phyloP scores from a whole-genome alignment of 495 filamentous ascomycete genomes.

The Penicillium subrubescens region DNA sequence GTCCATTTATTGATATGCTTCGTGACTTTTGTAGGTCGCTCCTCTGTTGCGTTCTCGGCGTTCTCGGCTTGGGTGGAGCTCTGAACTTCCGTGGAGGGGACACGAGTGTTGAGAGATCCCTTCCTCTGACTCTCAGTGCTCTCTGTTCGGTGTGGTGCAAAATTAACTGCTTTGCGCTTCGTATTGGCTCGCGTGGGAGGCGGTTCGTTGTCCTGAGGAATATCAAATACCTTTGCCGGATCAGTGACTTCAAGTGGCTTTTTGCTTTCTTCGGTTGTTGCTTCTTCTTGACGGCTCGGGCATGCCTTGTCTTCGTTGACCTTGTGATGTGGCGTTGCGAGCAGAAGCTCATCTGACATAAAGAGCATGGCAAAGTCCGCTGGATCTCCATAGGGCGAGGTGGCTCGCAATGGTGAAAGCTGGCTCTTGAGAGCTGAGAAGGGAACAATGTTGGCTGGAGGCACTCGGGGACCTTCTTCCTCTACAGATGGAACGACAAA shows the following conservation, averaged over 20 bases:
- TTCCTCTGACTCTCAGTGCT: background rate
- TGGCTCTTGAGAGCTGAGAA: conserved; percentile 15
- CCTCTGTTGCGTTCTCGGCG: conserved; percentile 10
- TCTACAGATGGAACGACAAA: background rate
- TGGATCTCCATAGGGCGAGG: conserved; percentile 23
- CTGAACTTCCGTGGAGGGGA: conserved; percentile 6
- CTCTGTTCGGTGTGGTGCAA: conserved; percentile 11
- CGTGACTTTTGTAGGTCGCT: conserved; percentile 12
- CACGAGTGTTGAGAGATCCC: background rate
- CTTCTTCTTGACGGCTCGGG: background rate
- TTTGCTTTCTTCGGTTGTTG: background rate
- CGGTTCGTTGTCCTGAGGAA: background rate
- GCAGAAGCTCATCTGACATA: conserved; percentile 23
- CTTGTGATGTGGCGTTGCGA: conserved; percentile 4
- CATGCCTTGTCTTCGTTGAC: conserved; percentile 5
- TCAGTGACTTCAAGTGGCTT: background rate
- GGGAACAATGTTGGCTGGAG: conserved; percentile 11
- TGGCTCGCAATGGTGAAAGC: background rate
- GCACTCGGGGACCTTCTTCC: background rate
- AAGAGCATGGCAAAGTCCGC: conserved; percentile 38
- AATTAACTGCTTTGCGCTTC: conserved; percentile 36
- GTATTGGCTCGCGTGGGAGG: background rate
- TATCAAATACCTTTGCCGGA: background rate
- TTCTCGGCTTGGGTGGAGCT: background rate
- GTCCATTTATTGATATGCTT: conserved; percentile 29